Evolutionary conservation across 139 green algal genomes (phyloP).

Genomic region (Auxenochlorella pyrenoidosa): DNA sequence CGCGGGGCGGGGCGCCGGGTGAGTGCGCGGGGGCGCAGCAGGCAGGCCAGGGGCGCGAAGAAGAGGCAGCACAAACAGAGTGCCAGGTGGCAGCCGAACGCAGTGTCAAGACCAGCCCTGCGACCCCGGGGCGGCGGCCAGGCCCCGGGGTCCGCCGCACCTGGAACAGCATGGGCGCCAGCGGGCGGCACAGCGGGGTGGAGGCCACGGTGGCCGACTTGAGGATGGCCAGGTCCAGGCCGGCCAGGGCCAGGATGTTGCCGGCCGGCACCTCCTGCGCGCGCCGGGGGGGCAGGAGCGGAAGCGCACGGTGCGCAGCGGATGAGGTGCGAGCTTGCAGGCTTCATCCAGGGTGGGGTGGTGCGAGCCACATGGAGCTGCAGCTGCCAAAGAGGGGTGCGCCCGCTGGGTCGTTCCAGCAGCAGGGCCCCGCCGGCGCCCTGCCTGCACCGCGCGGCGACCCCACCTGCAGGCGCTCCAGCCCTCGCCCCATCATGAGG

Average conservation of each 20-base stretch:
- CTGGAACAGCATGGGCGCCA: constrained; percentile 95
- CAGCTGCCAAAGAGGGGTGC: no score
- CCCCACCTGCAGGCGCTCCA: constrained; percentile 69
- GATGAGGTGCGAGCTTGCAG: background rate
- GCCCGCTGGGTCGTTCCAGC: no score
- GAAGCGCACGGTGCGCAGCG: no score
- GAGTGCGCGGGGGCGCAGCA: background rate
- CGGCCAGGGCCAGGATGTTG: constrained; percentile 89
- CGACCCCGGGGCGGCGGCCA: no score
- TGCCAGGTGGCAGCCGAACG: no score
- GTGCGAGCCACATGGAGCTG: no score
- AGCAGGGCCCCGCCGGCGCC: no score
- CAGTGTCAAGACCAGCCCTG: no score
- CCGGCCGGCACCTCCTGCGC: constrained; percentile 82
- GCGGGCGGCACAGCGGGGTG: constrained; percentile 71
- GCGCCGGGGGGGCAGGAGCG: background rate
- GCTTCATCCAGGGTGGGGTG: no score
- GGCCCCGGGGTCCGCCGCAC: background rate
- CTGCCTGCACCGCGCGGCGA: background rate
- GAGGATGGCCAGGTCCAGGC: constrained; percentile 85
- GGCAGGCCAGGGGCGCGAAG: background rate
- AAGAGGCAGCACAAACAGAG: no score
- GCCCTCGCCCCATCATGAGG: constrained; percentile 96
- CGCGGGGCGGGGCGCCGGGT: background rate
- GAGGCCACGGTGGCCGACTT: constrained; percentile 93